These are phyloP conservation scores for Rhazya stricta DNA, from an alignment of 257 asterid species.

Conservation along the genomic window DNA sequence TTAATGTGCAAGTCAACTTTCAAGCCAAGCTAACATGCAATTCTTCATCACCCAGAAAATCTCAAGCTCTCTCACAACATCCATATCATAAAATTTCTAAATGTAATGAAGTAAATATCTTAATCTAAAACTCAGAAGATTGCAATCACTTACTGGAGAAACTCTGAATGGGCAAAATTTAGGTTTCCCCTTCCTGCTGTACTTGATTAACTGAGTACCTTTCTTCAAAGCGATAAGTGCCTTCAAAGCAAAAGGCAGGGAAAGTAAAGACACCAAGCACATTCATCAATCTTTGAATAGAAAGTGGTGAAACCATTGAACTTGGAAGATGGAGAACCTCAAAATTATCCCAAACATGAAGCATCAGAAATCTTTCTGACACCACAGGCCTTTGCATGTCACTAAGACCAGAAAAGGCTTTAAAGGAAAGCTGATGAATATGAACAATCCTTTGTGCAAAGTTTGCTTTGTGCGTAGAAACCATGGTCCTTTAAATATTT, in stretches of 20 bases:
- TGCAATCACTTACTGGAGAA: constrained; percentile 62
- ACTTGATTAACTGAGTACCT: constrained; percentile 91
- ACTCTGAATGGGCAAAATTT: constrained; percentile 88
- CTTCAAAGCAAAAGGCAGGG: constrained; percentile 33
- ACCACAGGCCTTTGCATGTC: not conserved
- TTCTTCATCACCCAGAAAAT: not conserved
- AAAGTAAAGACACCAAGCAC: constrained; percentile 11
- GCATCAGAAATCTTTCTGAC: not conserved
- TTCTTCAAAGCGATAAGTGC: constrained; percentile 82
- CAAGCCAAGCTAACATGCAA: not conserved
- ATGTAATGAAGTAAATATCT: not conserved
- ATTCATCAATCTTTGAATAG: not conserved
- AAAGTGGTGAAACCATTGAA: not conserved
- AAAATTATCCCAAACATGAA: not conserved
- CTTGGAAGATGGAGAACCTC: not conserved
- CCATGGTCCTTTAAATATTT: not conserved
- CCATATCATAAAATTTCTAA: not conserved
- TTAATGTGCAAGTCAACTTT: not conserved
- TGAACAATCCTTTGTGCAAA: not conserved
- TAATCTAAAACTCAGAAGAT: not conserved
- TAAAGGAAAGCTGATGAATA: not conserved
- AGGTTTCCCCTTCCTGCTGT: constrained; percentile 96
- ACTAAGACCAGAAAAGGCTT: too few relatives aligned
- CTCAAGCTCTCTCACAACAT: not conserved
- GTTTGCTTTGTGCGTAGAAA: not conserved